These are phyloP conservation scores for Flammula alnicola DNA, from an alignment of 1,284 basidiomycete genomes.

Conservation along the genomic window DNA sequence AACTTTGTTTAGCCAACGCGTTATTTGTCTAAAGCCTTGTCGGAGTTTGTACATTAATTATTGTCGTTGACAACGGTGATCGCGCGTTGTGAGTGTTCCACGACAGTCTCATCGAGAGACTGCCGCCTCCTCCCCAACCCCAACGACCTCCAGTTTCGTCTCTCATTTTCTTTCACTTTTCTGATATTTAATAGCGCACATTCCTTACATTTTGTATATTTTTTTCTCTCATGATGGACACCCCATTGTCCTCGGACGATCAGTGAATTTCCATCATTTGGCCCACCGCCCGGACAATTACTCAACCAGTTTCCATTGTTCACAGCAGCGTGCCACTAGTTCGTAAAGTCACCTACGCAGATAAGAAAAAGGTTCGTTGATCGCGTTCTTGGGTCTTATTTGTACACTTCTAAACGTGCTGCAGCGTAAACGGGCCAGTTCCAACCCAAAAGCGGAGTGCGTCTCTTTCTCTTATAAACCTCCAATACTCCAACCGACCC, in stretches of 20 bases:
- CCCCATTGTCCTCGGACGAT: conserved; percentile 26
- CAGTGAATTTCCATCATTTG: conserved; percentile 11
- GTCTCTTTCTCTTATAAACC: conserved; percentile 10
- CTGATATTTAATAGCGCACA: conserved; percentile 19
- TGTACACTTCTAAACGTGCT: conserved; percentile 7
- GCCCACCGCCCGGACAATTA: conserved; percentile 8
- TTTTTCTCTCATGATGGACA: conserved; percentile 25
- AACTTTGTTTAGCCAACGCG: conserved; percentile 16
- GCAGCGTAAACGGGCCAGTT: conserved; percentile 22
- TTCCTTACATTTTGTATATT: conserved; percentile 25
- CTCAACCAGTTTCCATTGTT: conserved; percentile 12
- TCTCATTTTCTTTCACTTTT: conserved; percentile 6
- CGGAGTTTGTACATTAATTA: conserved; percentile 19
- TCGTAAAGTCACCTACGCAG: conserved; percentile 44
- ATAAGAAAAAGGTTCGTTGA: conserved; percentile 44
- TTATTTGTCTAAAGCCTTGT: conserved; percentile 19
- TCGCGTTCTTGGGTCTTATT: conserved; percentile 8
- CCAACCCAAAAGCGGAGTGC: conserved; percentile 20
- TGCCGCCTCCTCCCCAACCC: background rate
- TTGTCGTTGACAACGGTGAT: conserved; percentile 5
- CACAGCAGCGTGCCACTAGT: conserved; percentile 21
- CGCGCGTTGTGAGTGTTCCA: background rate
- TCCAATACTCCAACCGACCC: conserved; percentile 1
- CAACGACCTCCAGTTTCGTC: conserved; percentile 9
- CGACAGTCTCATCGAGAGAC: no score